Conservation (phyloP, 1,284 basidiomycete genomes). For the Apiotrichum sp. region DNA sequence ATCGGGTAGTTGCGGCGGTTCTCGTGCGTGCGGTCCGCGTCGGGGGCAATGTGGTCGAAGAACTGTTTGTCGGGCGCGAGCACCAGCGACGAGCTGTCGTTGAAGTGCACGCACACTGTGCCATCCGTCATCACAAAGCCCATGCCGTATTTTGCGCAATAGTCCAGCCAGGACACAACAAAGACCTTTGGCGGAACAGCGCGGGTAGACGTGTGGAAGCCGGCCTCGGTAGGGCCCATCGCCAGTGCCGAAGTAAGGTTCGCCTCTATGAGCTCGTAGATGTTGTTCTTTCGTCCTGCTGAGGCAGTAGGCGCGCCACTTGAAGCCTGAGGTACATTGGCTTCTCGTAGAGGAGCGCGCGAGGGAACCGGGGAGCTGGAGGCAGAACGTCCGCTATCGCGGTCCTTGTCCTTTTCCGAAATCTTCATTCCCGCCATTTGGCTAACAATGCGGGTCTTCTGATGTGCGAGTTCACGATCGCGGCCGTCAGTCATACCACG, state of each 20-base stretch:
- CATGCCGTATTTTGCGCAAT: constrained; percentile 98
- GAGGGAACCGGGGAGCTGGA: background rate
- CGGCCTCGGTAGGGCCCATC: background rate
- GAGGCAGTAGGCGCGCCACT: background rate
- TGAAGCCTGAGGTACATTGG: background rate
- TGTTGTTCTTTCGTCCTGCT: background rate
- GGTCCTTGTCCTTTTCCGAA: constrained; percentile 4
- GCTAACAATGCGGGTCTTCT: constrained; percentile 81
- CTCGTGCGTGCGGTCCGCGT: constrained; percentile 24
- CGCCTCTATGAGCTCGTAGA: constrained; percentile 47
- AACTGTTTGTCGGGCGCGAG: constrained; percentile 80
- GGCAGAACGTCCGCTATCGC: background rate
- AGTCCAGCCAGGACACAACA: constrained; percentile 96
- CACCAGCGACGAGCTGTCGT: constrained; percentile 82
- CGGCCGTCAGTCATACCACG: constrained; percentile 25
- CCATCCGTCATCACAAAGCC: constrained; percentile 95
- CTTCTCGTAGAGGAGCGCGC: constrained; percentile 3
- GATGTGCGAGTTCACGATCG: constrained; percentile 57
- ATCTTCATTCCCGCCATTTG: constrained; percentile 60
- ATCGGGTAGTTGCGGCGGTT: constrained; percentile 40
- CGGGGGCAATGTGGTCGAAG: constrained; percentile 66
- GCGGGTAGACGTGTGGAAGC: background rate
- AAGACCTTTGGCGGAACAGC: constrained; percentile 66
- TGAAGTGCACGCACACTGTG: constrained; percentile 90
- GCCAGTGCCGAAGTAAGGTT: constrained; percentile 53